A percentile compares a stretch with the other conserved stretches of the same genome.
Conservation (phyloP, 371 early-diverging fungal species). For the Actinomucor elegans region DNA sequence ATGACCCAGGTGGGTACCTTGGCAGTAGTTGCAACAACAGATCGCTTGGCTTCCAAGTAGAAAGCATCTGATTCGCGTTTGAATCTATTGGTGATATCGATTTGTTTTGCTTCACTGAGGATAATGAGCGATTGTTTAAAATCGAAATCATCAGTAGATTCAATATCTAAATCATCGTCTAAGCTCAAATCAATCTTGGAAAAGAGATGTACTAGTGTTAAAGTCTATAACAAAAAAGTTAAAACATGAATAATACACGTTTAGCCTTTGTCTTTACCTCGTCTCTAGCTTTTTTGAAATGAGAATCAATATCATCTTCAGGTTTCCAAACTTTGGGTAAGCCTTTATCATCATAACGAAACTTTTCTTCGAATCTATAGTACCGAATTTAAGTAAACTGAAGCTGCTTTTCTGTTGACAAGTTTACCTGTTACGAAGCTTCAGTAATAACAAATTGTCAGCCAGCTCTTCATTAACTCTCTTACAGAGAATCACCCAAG, state of each 20-base stretch:
- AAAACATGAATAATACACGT: too few species aligned
- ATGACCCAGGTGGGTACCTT: slow-evolving; percentile 90
- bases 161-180: slow-evolving; percentile 41
- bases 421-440: slow-evolving; percentile 68
- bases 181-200: slow-evolving; percentile 55
- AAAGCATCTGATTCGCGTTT: slow-evolving; percentile 87
- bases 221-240: slow-evolving; percentile 37
- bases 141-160: slow-evolving; percentile 62
- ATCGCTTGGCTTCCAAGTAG: slow-evolving; percentile 95
- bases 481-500: slow-evolving; percentile 76
- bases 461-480: slow-evolving; percentile 82
- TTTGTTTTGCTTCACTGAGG: slow-evolving; percentile 68
- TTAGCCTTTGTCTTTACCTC: slow-evolving; percentile 34
- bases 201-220: slow-evolving; percentile 66
- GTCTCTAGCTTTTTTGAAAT: slow-evolving; percentile 77
- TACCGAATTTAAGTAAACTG: too few species aligned
- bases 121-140: slow-evolving; percentile 64
- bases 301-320: slow-evolving; percentile 90
- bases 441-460: slow-evolving; percentile 77
- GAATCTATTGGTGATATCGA: slow-evolving; percentile 81
- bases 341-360: slow-evolving; percentile 92
- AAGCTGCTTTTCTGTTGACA: too few species aligned
- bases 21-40: slow-evolving; percentile 85
- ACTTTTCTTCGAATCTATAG: slow-evolving; percentile 81
- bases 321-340: slow-evolving; percentile 95